Base-by-base conservation (phyloP, 176 grass and related monocot species). In the Carex myosuroides region DNA sequence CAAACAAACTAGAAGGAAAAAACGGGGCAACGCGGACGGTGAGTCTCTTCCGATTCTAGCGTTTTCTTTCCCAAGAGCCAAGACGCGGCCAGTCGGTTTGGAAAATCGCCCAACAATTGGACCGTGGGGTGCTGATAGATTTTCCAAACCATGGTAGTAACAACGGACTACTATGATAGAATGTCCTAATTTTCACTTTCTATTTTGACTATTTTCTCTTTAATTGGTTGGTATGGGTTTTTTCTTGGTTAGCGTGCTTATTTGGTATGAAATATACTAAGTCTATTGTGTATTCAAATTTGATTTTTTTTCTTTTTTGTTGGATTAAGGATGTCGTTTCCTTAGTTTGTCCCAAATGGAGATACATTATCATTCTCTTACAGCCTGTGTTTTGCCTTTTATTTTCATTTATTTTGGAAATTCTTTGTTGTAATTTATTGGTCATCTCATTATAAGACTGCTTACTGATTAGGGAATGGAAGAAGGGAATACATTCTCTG, bases 401-500 rank as follows among this genome's bases (percentile, higher is more conserved):
- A 11, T 67, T 53, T 29, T 82, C 56, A 41, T 82, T 82, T 63
- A 16, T 81, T 81, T 61, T 11, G 13, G 8, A 42, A 64, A 81
- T 62, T 60, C 16, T 81, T 14, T 56, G 22, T 55, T 32, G 1
- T 55, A 77, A 56, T 55, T 55, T 77, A 30, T 77, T 77, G 22
- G 13, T 56, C 48, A 29, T 55, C 29, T 81, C 59, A 63, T n/a
- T 70, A 59, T 12, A 81, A 81, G 16, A 33, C 79, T 81, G 53
- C 44, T 81, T 55, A 86, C 50, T 81, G 30, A 64, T 86, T 42
- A 89, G 88, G 68, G 29, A 59, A 89, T 86, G 81, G 86, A 86
- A 79, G 87, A 90, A 63, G 90, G 75, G 50, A 82, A 68, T 69
- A 78, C 91, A 8, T 85, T 86, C 16, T 89, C 90, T 84, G 90